These are phyloP conservation scores for Agaricales sp. DNA, from an alignment of 1,284 basidiomycete species.

Conservation along the genomic window DNA sequence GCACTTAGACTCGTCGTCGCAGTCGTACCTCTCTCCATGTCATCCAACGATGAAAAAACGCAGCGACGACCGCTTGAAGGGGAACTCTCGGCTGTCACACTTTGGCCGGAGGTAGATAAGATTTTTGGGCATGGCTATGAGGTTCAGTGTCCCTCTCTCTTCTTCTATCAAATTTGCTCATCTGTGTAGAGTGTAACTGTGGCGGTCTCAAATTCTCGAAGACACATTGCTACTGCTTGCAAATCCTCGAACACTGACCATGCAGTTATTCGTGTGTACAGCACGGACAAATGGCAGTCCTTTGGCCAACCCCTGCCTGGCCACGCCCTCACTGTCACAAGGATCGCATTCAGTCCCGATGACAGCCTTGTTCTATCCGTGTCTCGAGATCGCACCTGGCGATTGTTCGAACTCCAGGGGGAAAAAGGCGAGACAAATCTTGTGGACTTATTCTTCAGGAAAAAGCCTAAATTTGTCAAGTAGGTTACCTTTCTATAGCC, in stretches of 20 bases:
- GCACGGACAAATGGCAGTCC: conserved; percentile 58
- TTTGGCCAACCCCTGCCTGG: conserved; percentile 70
- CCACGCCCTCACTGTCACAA: conserved; percentile 85
- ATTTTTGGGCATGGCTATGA: conserved; percentile 98
- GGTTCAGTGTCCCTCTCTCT: conserved; percentile 31
- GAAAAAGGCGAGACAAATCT: conserved; percentile 25
- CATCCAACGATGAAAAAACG: conserved; percentile 1
- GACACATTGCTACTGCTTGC: conserved; percentile 85
- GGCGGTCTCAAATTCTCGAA: conserved; percentile 57
- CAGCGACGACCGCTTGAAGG: conserved; percentile 70
- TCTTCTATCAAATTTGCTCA: conserved; percentile 7
- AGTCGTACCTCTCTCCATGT: not conserved
- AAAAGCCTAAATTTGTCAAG: not conserved
- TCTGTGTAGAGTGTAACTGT: conserved; percentile 61
- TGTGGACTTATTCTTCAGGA: conserved; percentile 2
- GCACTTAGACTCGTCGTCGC: too few relatives aligned
- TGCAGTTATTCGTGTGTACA: conserved; percentile 82
- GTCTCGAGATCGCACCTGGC: conserved; percentile 90
- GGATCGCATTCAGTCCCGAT: conserved; percentile 82
- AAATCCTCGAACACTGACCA: conserved; percentile 83
- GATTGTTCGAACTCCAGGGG: conserved; percentile 52
- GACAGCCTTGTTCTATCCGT: conserved; percentile 75
- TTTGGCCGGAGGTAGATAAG: conserved; percentile 98
- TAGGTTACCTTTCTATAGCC: conserved; percentile 52
- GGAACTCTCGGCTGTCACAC: conserved; percentile 73